Conservation (phyloP, 1,284 basidiomycete genomes). For the Afroboletus lepidellus region DNA sequence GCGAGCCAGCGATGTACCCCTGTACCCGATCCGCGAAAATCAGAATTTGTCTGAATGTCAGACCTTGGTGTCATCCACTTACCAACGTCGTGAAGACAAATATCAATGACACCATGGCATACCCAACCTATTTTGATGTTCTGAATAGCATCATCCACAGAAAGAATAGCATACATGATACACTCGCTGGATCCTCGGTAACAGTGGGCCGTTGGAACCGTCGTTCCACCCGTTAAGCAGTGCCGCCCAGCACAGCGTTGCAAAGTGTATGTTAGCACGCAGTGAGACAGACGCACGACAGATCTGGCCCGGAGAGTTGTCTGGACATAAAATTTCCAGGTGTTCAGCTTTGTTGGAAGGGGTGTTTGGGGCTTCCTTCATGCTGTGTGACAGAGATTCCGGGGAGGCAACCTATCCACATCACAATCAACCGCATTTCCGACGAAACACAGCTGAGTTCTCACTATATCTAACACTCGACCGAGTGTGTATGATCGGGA, state of each 20-base stretch:
- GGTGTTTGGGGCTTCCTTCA: neutral
- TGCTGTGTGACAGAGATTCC: neutral
- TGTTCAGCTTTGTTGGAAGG: neutral
- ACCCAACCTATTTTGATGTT: conserved; percentile 14
- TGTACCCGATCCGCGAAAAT: neutral
- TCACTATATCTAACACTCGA: neutral
- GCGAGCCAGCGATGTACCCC: conserved; percentile 21
- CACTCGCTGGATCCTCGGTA: conserved; percentile 21
- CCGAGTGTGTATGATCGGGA: neutral
- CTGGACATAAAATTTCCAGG: neutral
- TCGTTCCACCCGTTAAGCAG: conserved; percentile 24
- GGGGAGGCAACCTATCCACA: neutral
- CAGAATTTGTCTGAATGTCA: neutral
- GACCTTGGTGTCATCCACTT: neutral
- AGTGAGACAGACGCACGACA: neutral
- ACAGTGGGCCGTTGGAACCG: conserved; percentile 21
- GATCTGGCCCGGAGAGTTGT: neutral
- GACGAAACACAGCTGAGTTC: neutral
- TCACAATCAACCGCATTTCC: neutral
- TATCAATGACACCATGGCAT: conserved; percentile 21
- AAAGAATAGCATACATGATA: conserved; percentile 12
- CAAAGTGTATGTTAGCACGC: conserved; percentile 18
- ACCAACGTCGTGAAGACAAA: conserved; percentile 25
- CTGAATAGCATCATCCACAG: neutral
- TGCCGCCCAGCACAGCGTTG: conserved; percentile 18